phyloP scores from a whole-genome alignment of 2,329 filamentous ascomycete species.

The Phyllosticta ampelicida region DNA sequence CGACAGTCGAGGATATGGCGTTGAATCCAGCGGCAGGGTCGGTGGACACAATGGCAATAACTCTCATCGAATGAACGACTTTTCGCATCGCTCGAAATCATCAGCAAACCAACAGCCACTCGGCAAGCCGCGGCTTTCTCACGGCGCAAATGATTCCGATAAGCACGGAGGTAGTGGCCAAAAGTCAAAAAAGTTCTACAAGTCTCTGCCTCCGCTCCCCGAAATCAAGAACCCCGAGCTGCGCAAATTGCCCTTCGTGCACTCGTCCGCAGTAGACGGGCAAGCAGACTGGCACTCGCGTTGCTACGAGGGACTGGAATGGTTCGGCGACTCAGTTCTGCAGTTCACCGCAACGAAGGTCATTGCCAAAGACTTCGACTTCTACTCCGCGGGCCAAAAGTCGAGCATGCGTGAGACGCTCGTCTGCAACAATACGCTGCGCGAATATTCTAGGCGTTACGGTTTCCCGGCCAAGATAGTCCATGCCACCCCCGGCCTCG shows the following conservation, averaged over 20 bases:
- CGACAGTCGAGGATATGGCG: neutral
- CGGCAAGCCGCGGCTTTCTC: neutral
- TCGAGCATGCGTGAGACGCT: constrained; percentile 68
- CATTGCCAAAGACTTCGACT: constrained; percentile 58
- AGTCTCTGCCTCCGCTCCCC: constrained; percentile 48
- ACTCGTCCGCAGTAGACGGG: constrained; percentile 30
- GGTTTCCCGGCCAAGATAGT: constrained; percentile 49
- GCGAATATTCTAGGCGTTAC: constrained; percentile 64
- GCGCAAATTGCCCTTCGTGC: constrained; percentile 55
- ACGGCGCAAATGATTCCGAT: neutral
- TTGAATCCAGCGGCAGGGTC: neutral
- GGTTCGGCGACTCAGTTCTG: constrained; percentile 78
- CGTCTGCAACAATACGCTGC: constrained; percentile 62
- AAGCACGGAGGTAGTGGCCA: neutral
- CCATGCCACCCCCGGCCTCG: constrained; percentile 27
- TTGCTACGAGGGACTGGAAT: constrained; percentile 73
- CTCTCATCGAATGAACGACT: neutral
- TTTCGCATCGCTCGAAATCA: neutral
- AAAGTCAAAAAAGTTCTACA: neutral
- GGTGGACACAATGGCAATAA: neutral
- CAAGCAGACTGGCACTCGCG: constrained; percentile 17
- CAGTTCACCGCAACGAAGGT: constrained; percentile 66
- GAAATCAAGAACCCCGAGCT: constrained; percentile 48
- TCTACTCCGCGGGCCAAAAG: constrained; percentile 46
- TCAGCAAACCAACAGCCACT: neutral